A percentile compares a stretch with the other conserved stretches of the same genome.
Evolutionary conservation across 2,329 filamentous ascomycete species (phyloP).

Genomic region (Hymenoscyphus salicellus): DNA sequence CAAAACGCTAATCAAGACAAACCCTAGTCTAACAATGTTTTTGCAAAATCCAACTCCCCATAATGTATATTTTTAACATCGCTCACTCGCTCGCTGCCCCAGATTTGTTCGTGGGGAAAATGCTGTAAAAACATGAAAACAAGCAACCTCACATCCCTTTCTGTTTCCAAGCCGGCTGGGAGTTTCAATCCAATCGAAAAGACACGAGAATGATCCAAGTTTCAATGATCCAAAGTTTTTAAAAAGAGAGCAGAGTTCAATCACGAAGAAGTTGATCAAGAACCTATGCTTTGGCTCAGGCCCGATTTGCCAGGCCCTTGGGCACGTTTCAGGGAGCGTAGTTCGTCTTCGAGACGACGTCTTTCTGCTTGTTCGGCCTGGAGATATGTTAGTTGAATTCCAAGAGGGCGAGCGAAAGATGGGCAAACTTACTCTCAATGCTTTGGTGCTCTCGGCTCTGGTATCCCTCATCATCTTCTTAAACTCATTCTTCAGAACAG

Average conservation of each 20-base stretch:
- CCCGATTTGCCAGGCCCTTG: constrained; percentile 37
- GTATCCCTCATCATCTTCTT: constrained; percentile 79
- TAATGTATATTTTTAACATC: background rate
- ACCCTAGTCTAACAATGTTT: background rate
- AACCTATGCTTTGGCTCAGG: constrained; percentile 31
- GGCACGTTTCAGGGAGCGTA: constrained; percentile 47
- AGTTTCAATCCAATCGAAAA: background rate
- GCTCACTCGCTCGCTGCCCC: background rate
- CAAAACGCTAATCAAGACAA: background rate
- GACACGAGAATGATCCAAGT: constrained; percentile 4
- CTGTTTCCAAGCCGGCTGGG: background rate
- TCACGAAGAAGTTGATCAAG: background rate
- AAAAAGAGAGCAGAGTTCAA: background rate
- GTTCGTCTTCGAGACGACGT: constrained; percentile 60
- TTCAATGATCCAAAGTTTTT: constrained; percentile 1
- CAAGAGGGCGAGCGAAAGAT: constrained; percentile 14
- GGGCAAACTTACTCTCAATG: constrained; percentile 56
- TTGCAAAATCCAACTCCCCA: background rate
- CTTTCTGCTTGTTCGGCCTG: constrained; percentile 72
- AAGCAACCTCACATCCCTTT: background rate
- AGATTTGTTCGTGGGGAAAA: background rate
- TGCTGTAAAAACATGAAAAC: background rate
- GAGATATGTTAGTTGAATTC: constrained; percentile 18
- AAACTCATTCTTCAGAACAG: constrained; percentile 70
- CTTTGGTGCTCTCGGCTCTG: constrained; percentile 61